These are phyloP conservation scores for Phytopythium ostracodes DNA, from an alignment of 352 stramenopile species.

Conservation along the genomic window DNA sequence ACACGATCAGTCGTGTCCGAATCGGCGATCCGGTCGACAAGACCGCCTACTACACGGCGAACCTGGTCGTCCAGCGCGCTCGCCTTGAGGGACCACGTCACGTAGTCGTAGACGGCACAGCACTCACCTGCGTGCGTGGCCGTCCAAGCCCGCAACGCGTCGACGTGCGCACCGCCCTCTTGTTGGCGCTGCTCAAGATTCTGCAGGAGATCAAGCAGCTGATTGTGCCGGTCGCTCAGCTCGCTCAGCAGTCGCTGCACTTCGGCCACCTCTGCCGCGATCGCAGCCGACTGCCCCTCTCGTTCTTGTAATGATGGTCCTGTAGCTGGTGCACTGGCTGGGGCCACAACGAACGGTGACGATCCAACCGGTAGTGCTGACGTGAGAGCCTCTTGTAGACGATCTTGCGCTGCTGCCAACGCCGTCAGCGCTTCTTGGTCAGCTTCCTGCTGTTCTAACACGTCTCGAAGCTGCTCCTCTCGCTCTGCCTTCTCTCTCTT, in stretches of 20 bases:
- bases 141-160: conserved; percentile 35
- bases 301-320: neutral
- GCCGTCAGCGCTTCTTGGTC: neutral
- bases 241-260: neutral
- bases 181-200: conserved; percentile 1
- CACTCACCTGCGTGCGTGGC: conserved; percentile 43
- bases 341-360: too few relatives aligned
- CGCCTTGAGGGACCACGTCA: conserved; percentile 39
- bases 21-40: conserved; percentile 31
- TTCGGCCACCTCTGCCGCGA: conserved; percentile 1
- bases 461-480: neutral
- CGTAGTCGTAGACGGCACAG: conserved; percentile 46
- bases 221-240: neutral
- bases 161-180: conserved; percentile 7
- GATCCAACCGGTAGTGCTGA: neutral
- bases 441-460: neutral
- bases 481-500: neutral
- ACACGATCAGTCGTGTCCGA: conserved; percentile 13
- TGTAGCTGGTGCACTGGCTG: too few relatives aligned
- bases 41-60: conserved; percentile 16
- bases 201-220: neutral
- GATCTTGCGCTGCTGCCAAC: neutral
- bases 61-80: conserved; percentile 23
- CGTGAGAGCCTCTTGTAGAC: neutral
- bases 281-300: neutral